Percentiles rank a stretch among this genome's conserved stretches.
Evolutionary conservation across 345 rosid species (phyloP).

Genomic region (Ceriops decandra): DNA sequence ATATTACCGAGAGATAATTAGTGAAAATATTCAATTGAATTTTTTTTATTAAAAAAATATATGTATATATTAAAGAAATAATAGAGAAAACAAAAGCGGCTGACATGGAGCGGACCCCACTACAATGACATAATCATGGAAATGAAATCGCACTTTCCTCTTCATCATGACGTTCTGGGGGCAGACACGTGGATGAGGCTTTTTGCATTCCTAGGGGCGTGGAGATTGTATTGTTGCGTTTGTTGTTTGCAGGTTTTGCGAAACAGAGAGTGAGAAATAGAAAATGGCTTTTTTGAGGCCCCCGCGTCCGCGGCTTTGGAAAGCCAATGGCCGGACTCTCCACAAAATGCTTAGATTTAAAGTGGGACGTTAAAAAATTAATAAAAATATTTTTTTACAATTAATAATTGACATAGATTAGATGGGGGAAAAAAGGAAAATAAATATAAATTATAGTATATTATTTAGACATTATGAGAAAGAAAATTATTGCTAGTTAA

Average conservation of each 20-base stretch:
- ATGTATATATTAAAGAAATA: neutral
- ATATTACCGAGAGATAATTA: too few species aligned
- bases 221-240: slow-evolving; percentile 27
- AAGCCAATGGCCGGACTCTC: neutral
- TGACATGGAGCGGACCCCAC: slow-evolving; percentile 21
- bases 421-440: too few species aligned
- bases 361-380: too few species aligned
- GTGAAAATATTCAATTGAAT: too few species aligned
- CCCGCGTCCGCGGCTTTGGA: neutral
- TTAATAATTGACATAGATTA: too few species aligned
- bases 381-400: too few species aligned
- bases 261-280: too few species aligned
- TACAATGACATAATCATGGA: slow-evolving; percentile 27
- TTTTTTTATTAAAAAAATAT: neutral
- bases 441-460: too few species aligned
- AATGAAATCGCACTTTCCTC: slow-evolving; percentile 25
- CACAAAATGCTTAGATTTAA: neutral
- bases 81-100: neutral
- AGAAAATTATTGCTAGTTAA: too few species aligned
- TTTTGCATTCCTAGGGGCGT: slow-evolving; percentile 32
- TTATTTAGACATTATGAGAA: too few species aligned
- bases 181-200: slow-evolving; percentile 30
- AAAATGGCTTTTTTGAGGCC: neutral
- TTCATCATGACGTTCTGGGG: slow-evolving; percentile 35
- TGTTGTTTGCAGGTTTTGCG: too few species aligned